These are phyloP conservation scores for Erigeron philadelphicus DNA, from an alignment of 140 eudicot species.

Conservation along the genomic window DNA sequence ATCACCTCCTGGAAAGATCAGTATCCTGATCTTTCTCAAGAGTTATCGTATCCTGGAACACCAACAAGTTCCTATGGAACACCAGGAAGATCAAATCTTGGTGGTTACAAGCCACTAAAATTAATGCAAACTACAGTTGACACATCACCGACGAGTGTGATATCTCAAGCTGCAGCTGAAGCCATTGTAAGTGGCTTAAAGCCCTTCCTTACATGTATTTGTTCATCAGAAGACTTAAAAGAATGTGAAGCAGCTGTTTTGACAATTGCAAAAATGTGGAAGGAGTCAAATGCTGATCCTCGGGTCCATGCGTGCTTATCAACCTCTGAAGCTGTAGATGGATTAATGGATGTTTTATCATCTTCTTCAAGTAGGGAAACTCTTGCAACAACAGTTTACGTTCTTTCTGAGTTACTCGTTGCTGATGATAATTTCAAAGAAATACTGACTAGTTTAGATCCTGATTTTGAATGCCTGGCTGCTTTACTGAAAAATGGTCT, in stretches of 20 bases:
- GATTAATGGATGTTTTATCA: constrained; percentile 68
- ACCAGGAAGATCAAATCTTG: constrained; percentile 32
- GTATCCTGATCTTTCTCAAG: constrained; percentile 60
- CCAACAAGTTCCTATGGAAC: constrained; percentile 44
- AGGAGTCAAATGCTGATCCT: constrained; percentile 45
- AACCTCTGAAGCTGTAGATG: constrained; percentile 49
- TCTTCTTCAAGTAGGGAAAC: constrained; percentile 70
- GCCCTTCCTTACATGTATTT: constrained; percentile 51
- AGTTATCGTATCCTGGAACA: constrained; percentile 49
- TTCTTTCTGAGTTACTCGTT: constrained; percentile 53
- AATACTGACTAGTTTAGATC: constrained; percentile 41
- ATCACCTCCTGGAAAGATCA: constrained; percentile 80
- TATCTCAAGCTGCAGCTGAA: constrained; percentile 72
- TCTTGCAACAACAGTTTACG: constrained; percentile 51
- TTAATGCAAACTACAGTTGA: constrained; percentile 42
- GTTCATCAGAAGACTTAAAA: constrained; percentile 59
- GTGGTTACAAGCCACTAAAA: constrained; percentile 39
- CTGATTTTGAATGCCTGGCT: constrained; percentile 45
- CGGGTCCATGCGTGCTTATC: constrained; percentile 56
- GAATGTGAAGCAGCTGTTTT: constrained; percentile 69
- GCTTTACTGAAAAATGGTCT: constrained; percentile 65
- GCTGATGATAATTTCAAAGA: constrained; percentile 57
- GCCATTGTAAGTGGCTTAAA: constrained; percentile 51
- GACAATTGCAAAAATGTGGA: constrained; percentile 55
- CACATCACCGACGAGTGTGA: constrained; percentile 64